phyloP scores from a whole-genome alignment of 2,329 filamentous ascomycete genomes.

The Talaromyces sp. region DNA sequence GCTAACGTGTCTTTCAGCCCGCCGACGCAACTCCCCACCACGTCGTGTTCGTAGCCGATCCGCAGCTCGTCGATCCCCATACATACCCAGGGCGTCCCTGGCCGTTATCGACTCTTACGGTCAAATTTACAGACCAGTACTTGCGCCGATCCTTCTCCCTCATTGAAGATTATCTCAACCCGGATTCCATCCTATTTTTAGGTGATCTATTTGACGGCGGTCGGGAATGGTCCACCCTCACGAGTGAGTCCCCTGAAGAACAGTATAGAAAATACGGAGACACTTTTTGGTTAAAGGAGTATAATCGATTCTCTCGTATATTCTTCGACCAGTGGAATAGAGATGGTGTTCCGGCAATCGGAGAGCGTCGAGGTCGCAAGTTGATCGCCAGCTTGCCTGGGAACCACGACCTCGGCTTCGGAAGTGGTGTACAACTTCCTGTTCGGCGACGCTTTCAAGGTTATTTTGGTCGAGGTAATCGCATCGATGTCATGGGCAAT shows the following conservation, averaged over 20 bases:
- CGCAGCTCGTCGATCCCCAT: slow-evolving; percentile 87
- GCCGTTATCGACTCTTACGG: slow-evolving; percentile 64
- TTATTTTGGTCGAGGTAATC: slow-evolving; percentile 88
- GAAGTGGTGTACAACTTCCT: slow-evolving; percentile 72
- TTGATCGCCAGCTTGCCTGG: slow-evolving; percentile 83
- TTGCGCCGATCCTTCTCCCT: slow-evolving; percentile 76
- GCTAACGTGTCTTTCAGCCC: slow-evolving; percentile 54
- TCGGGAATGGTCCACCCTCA: slow-evolving; percentile 80
- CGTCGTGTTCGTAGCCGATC: slow-evolving; percentile 80
- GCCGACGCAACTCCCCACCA: slow-evolving; percentile 74
- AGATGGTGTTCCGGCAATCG: slow-evolving; percentile 52
- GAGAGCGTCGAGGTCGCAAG: slow-evolving; percentile 65
- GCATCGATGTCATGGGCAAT: slow-evolving; percentile 87
- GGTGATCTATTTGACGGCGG: slow-evolving; percentile 96
- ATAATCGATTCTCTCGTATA: slow-evolving; percentile 76
- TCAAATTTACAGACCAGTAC: slow-evolving; percentile 82
- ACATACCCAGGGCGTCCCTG: slow-evolving; percentile 84
- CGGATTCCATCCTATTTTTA: slow-evolving; percentile 84
- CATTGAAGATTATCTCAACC: slow-evolving; percentile 70
- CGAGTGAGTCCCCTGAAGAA: slow-evolving; percentile 57
- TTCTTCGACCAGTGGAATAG: slow-evolving; percentile 70
- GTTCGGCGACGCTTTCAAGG: slow-evolving; percentile 80
- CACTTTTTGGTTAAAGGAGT: slow-evolving; percentile 81
- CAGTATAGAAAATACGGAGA: slow-evolving; percentile 75
- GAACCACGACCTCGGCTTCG: slow-evolving; percentile 94